Evolutionary conservation across 345 rosid genomes (phyloP).

Genomic region (Erucastrum elatum): DNA sequence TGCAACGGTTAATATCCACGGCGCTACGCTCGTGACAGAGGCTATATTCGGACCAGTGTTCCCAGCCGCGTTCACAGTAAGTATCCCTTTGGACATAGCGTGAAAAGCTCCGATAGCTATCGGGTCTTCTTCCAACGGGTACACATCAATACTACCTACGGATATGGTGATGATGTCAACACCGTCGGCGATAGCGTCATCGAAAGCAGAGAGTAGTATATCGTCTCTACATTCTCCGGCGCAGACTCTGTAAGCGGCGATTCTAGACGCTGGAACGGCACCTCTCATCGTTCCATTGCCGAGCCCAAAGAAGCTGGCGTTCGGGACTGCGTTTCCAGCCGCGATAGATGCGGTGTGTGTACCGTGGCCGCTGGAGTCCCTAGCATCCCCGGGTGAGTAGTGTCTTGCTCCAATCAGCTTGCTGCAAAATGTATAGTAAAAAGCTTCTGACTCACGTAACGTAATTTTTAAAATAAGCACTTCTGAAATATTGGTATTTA

Average conservation of each 20-base stretch:
- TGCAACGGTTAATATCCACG: slow-evolving; percentile 52
- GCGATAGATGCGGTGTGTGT: slow-evolving; percentile 62
- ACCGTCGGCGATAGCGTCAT: slow-evolving; percentile 54
- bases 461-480: background rate
- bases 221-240: background rate
- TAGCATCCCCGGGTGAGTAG: slow-evolving; percentile 26
- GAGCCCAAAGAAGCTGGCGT: slow-evolving; percentile 44
- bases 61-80: slow-evolving; percentile 46
- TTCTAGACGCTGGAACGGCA: slow-evolving; percentile 51
- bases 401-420: slow-evolving; percentile 38
- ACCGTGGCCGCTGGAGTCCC: slow-evolving; percentile 37
- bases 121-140: slow-evolving; percentile 18
- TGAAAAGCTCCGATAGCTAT: slow-evolving; percentile 56
- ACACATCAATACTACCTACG: background rate
- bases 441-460: background rate
- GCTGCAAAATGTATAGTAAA: background rate
- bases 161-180: slow-evolving; percentile 46
- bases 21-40: slow-evolving; percentile 23
- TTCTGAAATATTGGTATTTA: background rate
- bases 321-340: slow-evolving; percentile 46
- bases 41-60: slow-evolving; percentile 31
- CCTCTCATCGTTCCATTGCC: slow-evolving; percentile 53
- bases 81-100: slow-evolving; percentile 49
- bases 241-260: slow-evolving; percentile 49
- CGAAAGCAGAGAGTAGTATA: slow-evolving; percentile 41